Conservation (phyloP, 2,329 filamentous ascomycete genomes). For the Colletotrichum scovillei region DNA sequence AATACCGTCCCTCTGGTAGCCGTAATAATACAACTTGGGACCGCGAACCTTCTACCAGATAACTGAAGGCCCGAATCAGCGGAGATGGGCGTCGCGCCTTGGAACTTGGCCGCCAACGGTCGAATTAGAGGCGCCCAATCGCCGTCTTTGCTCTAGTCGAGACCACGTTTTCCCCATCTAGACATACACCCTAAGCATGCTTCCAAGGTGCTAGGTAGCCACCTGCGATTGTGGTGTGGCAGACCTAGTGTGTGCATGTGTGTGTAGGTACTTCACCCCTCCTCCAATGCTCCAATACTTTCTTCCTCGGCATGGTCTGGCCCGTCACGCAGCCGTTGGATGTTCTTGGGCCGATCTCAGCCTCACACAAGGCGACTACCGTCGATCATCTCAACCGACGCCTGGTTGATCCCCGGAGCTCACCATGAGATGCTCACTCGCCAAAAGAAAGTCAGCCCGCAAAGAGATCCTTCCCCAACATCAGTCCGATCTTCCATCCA, state of each 20-base stretch:
- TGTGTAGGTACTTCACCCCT: not conserved
- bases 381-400: slow-evolving; percentile 30
- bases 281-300: not conserved
- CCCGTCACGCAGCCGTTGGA: slow-evolving; percentile 12
- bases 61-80: not conserved
- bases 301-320: slow-evolving; percentile 9
- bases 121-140: not conserved
- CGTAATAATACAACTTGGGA: not conserved
- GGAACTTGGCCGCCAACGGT: slow-evolving; percentile 8
- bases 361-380: slow-evolving; percentile 25
- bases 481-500: slow-evolving; percentile 25
- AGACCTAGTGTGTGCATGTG: not conserved
- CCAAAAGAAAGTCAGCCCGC: slow-evolving; percentile 7
- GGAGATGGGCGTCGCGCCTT: not conserved
- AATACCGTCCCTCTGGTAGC: not conserved
- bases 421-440: slow-evolving; percentile 18
- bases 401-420: slow-evolving; percentile 31
- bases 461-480: slow-evolving; percentile 12
- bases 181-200: slow-evolving; percentile 14
- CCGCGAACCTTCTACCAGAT: not conserved
- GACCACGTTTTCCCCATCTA: not conserved
- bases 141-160: not conserved
- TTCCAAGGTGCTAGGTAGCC: slow-evolving; percentile 2
- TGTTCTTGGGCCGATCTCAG: slow-evolving; percentile 29
- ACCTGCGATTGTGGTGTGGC: slow-evolving; percentile 15